Conservation (phyloP, 192 early-diverging fungal genomes). For the Lunasporangiospora selenospora region DNA sequence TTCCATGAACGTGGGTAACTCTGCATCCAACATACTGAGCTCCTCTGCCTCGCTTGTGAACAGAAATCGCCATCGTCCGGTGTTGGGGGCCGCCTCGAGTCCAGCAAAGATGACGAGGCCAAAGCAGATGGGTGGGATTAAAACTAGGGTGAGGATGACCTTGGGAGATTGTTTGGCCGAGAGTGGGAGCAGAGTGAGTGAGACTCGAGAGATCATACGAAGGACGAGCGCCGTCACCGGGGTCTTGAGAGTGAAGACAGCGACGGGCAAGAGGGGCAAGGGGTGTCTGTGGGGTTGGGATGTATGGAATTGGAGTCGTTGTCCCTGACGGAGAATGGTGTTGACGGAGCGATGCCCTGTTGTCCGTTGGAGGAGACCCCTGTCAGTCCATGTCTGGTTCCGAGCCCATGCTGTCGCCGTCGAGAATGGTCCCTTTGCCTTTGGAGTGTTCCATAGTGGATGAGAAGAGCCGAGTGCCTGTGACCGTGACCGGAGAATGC, state of each 20-base stretch:
- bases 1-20: slow-evolving; percentile 17
- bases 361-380: no score
- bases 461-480: no score
- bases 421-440: no score
- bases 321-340: no score
- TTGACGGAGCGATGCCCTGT: no score
- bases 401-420: no score
- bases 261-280: slow-evolving; percentile 23
- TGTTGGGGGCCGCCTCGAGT: slow-evolving; percentile 59
- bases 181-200: slow-evolving; percentile 35
- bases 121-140: slow-evolving; percentile 46
- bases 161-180: slow-evolving; percentile 38
- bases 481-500: no score
- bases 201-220: slow-evolving; percentile 34
- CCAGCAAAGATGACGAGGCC: slow-evolving; percentile 42
- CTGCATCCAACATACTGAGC: slow-evolving; percentile 41
- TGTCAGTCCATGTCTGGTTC: no score
- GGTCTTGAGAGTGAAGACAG: slow-evolving; percentile 39
- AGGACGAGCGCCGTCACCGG: slow-evolving; percentile 34
- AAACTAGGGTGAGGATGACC: slow-evolving; percentile 33
- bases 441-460: no score
- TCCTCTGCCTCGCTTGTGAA: slow-evolving; percentile 61
- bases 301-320: slow-evolving; percentile 12
- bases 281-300: slow-evolving; percentile 20
- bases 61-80: slow-evolving; percentile 55